Evolutionary conservation across 768 basidiomycete species (phyloP), one percentile per base, ranked within the genome.

Genomic region (Lactarius akahatsu): DNA sequence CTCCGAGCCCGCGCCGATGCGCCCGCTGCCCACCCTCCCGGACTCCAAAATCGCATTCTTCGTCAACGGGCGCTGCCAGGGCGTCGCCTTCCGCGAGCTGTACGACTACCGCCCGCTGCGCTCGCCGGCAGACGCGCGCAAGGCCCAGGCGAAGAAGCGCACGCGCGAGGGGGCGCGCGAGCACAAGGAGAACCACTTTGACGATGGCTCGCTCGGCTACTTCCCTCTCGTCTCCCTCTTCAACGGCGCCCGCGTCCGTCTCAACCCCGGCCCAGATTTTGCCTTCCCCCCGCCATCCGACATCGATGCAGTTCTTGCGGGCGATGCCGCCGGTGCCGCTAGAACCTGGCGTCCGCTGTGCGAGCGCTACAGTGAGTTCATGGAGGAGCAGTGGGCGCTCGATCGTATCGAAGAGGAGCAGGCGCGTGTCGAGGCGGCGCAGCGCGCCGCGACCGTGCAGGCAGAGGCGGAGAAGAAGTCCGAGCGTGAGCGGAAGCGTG

Each of bases 171-270:
- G 87, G 57, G 75, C 79, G 11, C 86, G 88, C 61, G 87, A 91
- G 71, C 89, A 90, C 73, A 83, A 83, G 66, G 90, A 92, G 77
- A 95, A 95, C 68, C 85, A 85, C 3, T 92, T 94, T 72, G 95
- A 99, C 75, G 97, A 99, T 75, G 97, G 96, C 23, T 88, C 90
- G 23, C 79, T 97, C 7, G 97, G 97, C 1, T 99, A 99, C 77
- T 98, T 94, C 75, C 94, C 96, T 0, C 89, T 98, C 79, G 85
- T 97, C 69, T 96, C 94, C 4, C 80, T 96, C 43, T 99, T 94
- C 80, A 96, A 95, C 72, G 89, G 90, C 66, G 96, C 93, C 0
- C 85, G 86, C 65, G 90, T 95, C 15, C 82, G 76, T 57, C 81
- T 96, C 64, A 98, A 99, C 73, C 86, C 95, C 20, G 97, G 97